A percentile compares a stretch with the other conserved stretches of the same genome.
Conservation (phyloP, 176 grass and related monocot species). For the Musa acuminata region DNA sequence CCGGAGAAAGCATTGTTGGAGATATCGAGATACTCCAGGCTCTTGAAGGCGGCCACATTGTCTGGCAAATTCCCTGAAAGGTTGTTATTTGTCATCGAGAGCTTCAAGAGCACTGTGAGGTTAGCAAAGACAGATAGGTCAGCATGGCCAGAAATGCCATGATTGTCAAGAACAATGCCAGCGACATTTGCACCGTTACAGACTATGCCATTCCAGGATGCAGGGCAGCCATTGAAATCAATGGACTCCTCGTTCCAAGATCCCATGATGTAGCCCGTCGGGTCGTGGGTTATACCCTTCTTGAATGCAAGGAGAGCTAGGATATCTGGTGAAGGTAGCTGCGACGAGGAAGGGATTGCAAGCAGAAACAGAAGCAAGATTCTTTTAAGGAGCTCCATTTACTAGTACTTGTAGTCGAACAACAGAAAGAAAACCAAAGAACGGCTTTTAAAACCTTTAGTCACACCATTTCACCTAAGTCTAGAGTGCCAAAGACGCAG, state of each 20-base stretch:
- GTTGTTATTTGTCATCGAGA: slow-evolving; percentile 59
- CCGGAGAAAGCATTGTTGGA: slow-evolving; percentile 51
- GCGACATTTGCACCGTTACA: slow-evolving; percentile 59
- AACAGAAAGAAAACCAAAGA: neutral
- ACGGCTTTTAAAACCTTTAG: neutral
- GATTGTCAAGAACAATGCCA: slow-evolving; percentile 42
- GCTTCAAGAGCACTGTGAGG: slow-evolving; percentile 61
- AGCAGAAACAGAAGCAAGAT: neutral
- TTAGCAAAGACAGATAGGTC: slow-evolving; percentile 49
- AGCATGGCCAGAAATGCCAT: slow-evolving; percentile 57
- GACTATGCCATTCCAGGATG: slow-evolving; percentile 57
- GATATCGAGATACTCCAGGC: slow-evolving; percentile 50
- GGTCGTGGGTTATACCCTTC: slow-evolving; percentile 45
- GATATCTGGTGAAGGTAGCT: slow-evolving; percentile 10
- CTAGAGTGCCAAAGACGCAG: neutral
- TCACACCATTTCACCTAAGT: neutral
- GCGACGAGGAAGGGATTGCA: slow-evolving; percentile 1
- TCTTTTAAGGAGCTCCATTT: slow-evolving; percentile 2
- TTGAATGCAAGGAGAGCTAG: slow-evolving; percentile 57
- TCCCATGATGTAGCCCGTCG: slow-evolving; percentile 18
- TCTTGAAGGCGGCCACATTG: slow-evolving; percentile 33
- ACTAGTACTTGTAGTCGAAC: neutral
- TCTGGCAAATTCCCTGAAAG: slow-evolving; percentile 39
- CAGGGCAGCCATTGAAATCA: slow-evolving; percentile 67
- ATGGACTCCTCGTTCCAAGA: slow-evolving; percentile 58